Evolutionary conservation across 176 grass and related monocot genomes (phyloP), one percentile per base, ranked within the genome.

Genomic region (Phyllostachys edulis): DNA sequence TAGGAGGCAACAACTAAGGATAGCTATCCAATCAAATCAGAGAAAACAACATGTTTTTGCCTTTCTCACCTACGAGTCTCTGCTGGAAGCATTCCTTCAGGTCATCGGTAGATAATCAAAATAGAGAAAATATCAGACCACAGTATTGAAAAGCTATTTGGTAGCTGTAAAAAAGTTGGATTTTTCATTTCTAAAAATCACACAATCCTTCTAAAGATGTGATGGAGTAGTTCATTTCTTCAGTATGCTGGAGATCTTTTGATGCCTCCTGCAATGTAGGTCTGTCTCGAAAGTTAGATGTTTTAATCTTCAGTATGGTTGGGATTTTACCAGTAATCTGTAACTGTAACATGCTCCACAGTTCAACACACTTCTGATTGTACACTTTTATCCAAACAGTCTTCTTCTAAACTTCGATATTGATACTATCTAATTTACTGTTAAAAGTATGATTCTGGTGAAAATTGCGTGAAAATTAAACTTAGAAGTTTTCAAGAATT

Each of bases 191-290:
- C 37, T 46, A 64, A 71, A 41, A 38, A 27, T 56, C 9, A 46
- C 56, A 17, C 27, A 37, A 47, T 39, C 54, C 13, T 36, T 61
- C 26, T 15, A 60, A 73, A 36, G 15, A 13, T 59, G 7, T 63
- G 55, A 13, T 52, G 24, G 18, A 2, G 12, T 69, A 86, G 41
- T 72, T 84, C n/a, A 24, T 67, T 40, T 76, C 32, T 65, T 84
- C 8, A 41, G 47, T 56, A 64, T 41, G 49, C 5, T 42, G 61
- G 34, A 67, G 32, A 76, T 63, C 9, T 49, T 38, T 73, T 63
- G 40, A 18, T 32, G 20, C 17, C 54, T 61, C 38, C 20, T 36
- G 27, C 41, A 63, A 18, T 17, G 18, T 63, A 63, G 52, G 39
- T 49, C 2, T 56, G 11, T 46, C 57, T 67, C 78, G 17, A 55